Percentiles rank a stretch among this genome's conserved stretches.
These are phyloP conservation scores for Globisporangium spinosum DNA, from an alignment of 352 stramenopile genomes.

Conservation along the genomic window DNA sequence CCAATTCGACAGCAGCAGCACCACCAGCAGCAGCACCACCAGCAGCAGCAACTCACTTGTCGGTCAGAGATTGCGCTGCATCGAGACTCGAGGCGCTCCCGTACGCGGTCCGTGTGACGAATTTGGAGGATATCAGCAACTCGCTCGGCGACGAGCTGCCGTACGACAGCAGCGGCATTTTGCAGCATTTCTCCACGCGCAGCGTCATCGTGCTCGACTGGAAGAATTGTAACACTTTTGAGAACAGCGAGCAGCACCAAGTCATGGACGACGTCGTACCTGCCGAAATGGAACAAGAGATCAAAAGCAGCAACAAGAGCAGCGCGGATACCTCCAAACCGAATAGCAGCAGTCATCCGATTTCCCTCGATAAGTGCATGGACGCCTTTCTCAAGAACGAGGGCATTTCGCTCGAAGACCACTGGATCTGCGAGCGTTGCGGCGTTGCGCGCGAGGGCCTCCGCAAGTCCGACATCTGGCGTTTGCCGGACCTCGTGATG, in stretches of 20 bases:
- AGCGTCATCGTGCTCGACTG: constrained; percentile 82
- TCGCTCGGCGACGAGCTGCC: constrained; percentile 37
- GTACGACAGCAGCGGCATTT: constrained; percentile 42
- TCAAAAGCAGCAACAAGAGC: neutral
- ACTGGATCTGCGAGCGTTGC: constrained; percentile 73
- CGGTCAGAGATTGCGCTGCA: constrained; percentile 7
- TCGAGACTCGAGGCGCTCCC: constrained; percentile 24
- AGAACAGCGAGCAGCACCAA: constrained; percentile 23
- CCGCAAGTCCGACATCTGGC: constrained; percentile 64
- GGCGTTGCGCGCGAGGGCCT: constrained; percentile 54
- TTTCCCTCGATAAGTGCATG: constrained; percentile 63
- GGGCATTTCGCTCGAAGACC: constrained; percentile 64
- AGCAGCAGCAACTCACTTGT: constrained; percentile 1
- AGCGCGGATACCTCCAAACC: neutral
- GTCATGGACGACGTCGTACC: constrained; percentile 32
- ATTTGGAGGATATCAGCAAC: constrained; percentile 53
- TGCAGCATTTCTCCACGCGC: constrained; percentile 68
- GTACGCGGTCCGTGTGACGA: constrained; percentile 53
- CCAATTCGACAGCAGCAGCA: neutral
- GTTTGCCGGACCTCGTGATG: constrained; percentile 80
- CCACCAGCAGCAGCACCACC: too few species aligned
- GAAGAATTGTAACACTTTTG: constrained; percentile 20
- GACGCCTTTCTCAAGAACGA: constrained; percentile 70
- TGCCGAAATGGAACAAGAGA: constrained; percentile 20
- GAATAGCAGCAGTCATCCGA: constrained; percentile 18